Percentiles rank a stretch among this genome's conserved stretches.
Conservation (phyloP, 495 filamentous ascomycete species). For the Podospora didyma region DNA sequence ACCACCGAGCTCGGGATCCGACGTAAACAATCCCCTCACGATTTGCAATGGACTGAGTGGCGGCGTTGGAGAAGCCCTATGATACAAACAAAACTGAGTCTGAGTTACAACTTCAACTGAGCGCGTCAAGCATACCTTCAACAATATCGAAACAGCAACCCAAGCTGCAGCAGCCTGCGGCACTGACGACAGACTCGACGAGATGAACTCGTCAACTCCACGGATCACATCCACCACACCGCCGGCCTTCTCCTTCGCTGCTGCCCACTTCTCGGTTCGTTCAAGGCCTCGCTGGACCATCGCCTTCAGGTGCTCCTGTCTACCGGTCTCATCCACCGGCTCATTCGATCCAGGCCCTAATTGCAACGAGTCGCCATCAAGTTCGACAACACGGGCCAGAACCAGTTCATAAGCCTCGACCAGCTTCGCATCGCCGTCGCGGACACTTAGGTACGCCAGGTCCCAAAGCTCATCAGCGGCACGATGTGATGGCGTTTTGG, state of each 20-base stretch:
- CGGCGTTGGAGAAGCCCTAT: background rate
- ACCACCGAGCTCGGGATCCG: background rate
- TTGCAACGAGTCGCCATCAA: background rate
- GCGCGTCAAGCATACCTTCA: background rate
- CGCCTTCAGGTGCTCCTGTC: background rate
- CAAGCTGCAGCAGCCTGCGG: background rate
- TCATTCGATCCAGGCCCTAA: background rate
- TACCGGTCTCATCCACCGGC: no score
- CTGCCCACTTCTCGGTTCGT: background rate
- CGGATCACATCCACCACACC: background rate
- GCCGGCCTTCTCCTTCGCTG: background rate
- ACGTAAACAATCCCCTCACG: background rate
- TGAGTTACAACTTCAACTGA: no score
- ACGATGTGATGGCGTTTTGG: no score
- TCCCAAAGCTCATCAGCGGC: no score
- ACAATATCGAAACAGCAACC: background rate
- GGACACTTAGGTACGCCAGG: background rate
- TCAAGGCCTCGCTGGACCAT: background rate
- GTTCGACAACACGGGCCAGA: background rate
- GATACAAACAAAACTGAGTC: background rate
- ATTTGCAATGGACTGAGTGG: background rate
- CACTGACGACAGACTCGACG: background rate
- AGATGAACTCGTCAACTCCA: background rate
- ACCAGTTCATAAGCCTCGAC: background rate
- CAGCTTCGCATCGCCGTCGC: background rate